phyloP scores from a whole-genome alignment of 208 protist genomes.

The Leptomonas seymouri region DNA sequence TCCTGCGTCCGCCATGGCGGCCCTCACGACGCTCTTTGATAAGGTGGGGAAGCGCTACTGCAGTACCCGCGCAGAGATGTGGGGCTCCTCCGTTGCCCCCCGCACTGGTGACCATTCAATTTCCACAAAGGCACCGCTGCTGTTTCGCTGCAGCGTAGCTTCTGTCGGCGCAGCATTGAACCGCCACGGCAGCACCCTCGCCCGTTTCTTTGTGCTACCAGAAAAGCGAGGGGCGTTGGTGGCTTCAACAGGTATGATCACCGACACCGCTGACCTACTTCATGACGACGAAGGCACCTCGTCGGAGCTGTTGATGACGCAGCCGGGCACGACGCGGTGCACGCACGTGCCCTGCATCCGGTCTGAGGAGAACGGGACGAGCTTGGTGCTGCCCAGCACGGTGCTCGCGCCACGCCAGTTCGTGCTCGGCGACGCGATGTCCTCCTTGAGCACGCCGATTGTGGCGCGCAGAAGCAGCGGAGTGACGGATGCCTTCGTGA shows the following conservation, averaged over 20 bases:
- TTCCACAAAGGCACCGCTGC: constrained; percentile 5
- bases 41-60: constrained; percentile 43
- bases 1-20: constrained; percentile 38
- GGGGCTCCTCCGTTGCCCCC: constrained; percentile 6
- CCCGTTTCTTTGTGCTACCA: constrained; percentile 39
- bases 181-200: constrained; percentile 32
- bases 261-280: not conserved
- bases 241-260: not conserved
- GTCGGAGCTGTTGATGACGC: constrained; percentile 3
- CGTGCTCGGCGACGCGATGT: constrained; percentile 3
- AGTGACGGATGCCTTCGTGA: constrained; percentile 1
- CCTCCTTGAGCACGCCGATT: not conserved
- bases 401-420: constrained; percentile 1
- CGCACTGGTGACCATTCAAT: not conserved
- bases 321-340: constrained; percentile 4
- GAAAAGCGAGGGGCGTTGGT: constrained; percentile 10
- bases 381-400: constrained; percentile 7
- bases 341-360: constrained; percentile 10
- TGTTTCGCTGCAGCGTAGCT: constrained; percentile 28
- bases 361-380: not conserved
- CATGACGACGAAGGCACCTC: not conserved
- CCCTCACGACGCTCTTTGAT: constrained; percentile 61
- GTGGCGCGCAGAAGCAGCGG: not conserved
- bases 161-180: constrained; percentile 15
- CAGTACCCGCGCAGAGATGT: constrained; percentile 30